A percentile compares a stretch with the other conserved stretches of the same genome.
phyloP scores from a whole-genome alignment of 1,139 yeast genomes.

The Yueomyces sp. region DNA sequence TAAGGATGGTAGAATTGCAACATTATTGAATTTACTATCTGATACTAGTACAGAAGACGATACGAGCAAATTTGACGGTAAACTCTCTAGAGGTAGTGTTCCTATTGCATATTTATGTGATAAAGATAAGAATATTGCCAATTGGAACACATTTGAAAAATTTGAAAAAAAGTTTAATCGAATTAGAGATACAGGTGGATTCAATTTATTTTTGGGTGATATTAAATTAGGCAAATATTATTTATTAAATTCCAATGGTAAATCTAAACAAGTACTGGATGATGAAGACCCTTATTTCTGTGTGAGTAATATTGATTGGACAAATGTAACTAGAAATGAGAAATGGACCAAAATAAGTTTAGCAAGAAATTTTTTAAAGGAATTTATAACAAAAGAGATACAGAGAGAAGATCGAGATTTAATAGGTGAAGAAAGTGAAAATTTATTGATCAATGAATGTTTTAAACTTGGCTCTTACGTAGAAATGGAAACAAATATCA shows the following conservation, averaged over 20 bases:
- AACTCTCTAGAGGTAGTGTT: constrained; percentile 55
- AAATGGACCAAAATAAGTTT: constrained; percentile 64
- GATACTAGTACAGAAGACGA: constrained; percentile 8
- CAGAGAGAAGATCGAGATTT: constrained; percentile 12
- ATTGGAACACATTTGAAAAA: constrained; percentile 33
- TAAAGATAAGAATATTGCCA: constrained; percentile 26
- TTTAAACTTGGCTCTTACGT: constrained; percentile 40
- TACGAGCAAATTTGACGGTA: constrained; percentile 12
- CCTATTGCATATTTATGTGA: constrained; percentile 45
- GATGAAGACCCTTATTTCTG: constrained; percentile 12
- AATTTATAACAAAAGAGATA: constrained; percentile 22
- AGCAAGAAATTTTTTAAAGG: constrained; percentile 37
- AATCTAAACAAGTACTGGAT: constrained; percentile 21
- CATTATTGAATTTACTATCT: constrained; percentile 50
- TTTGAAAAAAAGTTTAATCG: constrained; percentile 14
- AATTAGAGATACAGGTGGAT: constrained; percentile 61
- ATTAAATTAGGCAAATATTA: constrained; percentile 28
- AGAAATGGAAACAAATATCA: constrained; percentile 18
- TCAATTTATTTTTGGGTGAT: constrained; percentile 64
- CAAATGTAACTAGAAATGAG: constrained; percentile 34
- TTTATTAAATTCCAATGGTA: constrained; percentile 19
- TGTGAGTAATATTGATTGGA: constrained; percentile 25
- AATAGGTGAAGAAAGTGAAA: constrained; percentile 21
- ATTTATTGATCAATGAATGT: constrained; percentile 35
- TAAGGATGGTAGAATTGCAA: constrained; percentile 51